A percentile compares a stretch with the other conserved stretches of the same genome.
These are phyloP conservation scores for Ascodesmis nigricans DNA, from an alignment of 495 filamentous ascomycete species.

Conservation along the genomic window DNA sequence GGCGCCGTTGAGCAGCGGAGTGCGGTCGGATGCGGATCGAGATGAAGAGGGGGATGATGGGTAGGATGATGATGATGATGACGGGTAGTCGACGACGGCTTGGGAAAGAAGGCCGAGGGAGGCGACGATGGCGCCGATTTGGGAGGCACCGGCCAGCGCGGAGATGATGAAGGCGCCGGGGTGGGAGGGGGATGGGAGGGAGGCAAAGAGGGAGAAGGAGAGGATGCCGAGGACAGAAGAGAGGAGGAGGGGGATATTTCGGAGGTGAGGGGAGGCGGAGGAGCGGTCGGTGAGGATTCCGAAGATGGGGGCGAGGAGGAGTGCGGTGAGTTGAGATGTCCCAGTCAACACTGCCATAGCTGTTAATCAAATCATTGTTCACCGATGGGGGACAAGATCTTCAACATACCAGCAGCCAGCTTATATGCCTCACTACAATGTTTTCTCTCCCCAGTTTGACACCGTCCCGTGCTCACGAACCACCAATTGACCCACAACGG, in stretches of 20 bases:
- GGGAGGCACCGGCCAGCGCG: conserved; percentile 59
- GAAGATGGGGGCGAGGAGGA: conserved; percentile 67
- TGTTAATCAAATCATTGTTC: neutral
- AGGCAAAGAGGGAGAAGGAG: conserved; percentile 53
- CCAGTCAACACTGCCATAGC: conserved; percentile 50
- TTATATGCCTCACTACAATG: conserved; percentile 69
- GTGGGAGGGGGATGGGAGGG: conserved; percentile 45
- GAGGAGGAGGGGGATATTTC: conserved; percentile 51
- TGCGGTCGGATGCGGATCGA: conserved; percentile 6
- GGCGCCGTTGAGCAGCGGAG: conserved; percentile 11
- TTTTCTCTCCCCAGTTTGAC: conserved; percentile 46
- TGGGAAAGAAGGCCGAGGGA: conserved; percentile 64
- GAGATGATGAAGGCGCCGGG: conserved; percentile 52
- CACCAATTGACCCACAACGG: conserved; percentile 79
- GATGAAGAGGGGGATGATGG: neutral
- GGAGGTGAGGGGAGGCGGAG: conserved; percentile 27
- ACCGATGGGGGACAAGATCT: neutral
- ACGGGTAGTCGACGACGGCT: conserved; percentile 44
- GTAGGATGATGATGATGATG: no score
- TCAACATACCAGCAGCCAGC: conserved; percentile 32
- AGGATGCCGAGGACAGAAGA: conserved; percentile 48
- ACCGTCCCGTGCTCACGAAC: conserved; percentile 62
- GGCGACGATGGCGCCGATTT: conserved; percentile 90
- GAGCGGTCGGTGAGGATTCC: conserved; percentile 47
- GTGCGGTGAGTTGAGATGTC: conserved; percentile 62